phyloP scores from a whole-genome alignment of 1,284 basidiomycete genomes.

The Malassezia arunalokei region DNA sequence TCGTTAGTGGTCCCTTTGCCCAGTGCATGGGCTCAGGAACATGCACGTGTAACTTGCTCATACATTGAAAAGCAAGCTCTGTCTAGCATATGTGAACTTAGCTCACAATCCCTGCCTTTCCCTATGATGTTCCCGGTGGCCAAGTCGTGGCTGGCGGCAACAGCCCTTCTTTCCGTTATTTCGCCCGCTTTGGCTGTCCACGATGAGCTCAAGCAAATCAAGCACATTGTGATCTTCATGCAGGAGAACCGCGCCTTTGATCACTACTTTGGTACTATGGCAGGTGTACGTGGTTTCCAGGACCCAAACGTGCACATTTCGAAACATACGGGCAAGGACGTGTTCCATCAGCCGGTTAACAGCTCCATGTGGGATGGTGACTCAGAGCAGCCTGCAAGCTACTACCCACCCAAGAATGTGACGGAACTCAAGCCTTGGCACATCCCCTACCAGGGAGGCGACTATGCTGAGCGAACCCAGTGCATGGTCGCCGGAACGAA shows the following conservation, averaged over 20 bases:
- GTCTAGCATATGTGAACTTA: too few species aligned
- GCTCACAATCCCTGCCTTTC: too few species aligned
- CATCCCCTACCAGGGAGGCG: constrained; percentile 30
- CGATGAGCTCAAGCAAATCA: constrained; percentile 10
- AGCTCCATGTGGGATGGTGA: constrained; percentile 1
- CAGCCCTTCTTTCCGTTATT: too few species aligned
- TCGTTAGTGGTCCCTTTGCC: too few species aligned
- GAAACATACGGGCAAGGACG: constrained; percentile 22
- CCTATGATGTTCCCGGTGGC: too few species aligned
- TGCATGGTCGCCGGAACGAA: constrained; percentile 34
- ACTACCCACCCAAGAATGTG: constrained; percentile 13
- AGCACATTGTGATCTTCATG: constrained; percentile 31
- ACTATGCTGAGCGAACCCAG: constrained; percentile 23
- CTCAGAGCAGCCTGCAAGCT: not conserved
- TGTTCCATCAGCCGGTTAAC: constrained; percentile 21
- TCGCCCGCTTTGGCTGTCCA: not conserved
- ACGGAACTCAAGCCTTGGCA: constrained; percentile 27
- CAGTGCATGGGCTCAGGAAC: too few species aligned
- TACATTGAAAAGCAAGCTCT: too few species aligned
- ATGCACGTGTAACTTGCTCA: too few species aligned
- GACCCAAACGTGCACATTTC: constrained; percentile 34
- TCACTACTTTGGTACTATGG: constrained; percentile 36
- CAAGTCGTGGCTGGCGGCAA: too few species aligned
- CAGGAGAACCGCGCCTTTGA: constrained; percentile 42
- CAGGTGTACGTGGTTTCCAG: constrained; percentile 33